A percentile compares a stretch with the other conserved stretches of the same genome.
Evolutionary conservation across 139 green algal species (phyloP).

Genomic region (Haematococcus lacustris): DNA sequence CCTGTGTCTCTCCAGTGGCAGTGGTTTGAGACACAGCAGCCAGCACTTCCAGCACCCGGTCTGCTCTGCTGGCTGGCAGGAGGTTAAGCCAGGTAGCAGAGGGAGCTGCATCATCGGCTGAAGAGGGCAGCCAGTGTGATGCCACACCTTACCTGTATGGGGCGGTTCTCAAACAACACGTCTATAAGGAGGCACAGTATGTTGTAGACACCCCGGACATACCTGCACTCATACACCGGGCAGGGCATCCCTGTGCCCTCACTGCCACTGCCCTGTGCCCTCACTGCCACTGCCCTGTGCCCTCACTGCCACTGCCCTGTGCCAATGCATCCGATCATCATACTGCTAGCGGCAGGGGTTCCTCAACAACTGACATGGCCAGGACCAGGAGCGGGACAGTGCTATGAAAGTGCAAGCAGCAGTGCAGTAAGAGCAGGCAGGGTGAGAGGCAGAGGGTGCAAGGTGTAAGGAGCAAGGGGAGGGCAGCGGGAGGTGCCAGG

Average conservation of each 20-base stretch:
- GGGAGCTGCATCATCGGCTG: no score
- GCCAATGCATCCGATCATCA: neutral
- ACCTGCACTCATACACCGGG: slow-evolving; percentile 1
- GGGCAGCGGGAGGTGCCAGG: neutral
- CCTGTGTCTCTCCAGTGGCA: no score
- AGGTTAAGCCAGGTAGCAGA: no score
- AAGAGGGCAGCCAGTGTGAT: no score
- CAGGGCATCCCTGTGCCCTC: neutral
- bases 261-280: no score
- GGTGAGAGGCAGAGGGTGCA: neutral
- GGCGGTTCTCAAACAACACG: slow-evolving; percentile 59
- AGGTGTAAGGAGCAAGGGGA: neutral
- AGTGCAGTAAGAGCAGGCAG: neutral
- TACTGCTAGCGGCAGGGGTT: neutral
- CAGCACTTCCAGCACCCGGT: no score
- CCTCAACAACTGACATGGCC: neutral
- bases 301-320: no score
- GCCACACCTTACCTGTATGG: slow-evolving; percentile 62
- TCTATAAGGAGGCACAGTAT: slow-evolving; percentile 69
- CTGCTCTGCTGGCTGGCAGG: no score
- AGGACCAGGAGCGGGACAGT: no score
- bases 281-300: no score
- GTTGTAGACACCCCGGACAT: slow-evolving; percentile 40
- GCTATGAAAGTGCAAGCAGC: no score
- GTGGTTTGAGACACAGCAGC: no score